Evolutionary conservation across 1,284 basidiomycete species (phyloP).

Genomic region (Lignosus rhinocerotis): DNA sequence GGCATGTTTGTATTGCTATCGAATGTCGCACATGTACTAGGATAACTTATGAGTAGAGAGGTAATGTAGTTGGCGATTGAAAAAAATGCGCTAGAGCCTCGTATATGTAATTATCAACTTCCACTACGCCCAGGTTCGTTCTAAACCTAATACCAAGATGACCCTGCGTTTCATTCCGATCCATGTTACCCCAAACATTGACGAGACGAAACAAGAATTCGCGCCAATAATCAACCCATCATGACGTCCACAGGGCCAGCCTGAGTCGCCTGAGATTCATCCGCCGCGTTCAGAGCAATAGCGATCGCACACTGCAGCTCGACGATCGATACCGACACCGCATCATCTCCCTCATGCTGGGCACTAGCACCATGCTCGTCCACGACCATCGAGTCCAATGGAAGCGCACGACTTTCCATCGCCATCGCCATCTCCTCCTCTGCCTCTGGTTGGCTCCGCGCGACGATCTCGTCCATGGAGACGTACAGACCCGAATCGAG

Average conservation of each 20-base stretch:
- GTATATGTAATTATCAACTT: too few species aligned
- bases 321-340: neutral
- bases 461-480: constrained; percentile 9
- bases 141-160: too few species aligned
- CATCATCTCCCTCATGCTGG: neutral
- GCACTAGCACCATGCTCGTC: neutral
- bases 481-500: constrained; percentile 11
- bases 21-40: too few species aligned
- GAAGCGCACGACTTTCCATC: neutral
- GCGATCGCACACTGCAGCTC: constrained; percentile 23
- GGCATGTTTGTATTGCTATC: too few species aligned
- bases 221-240: neutral
- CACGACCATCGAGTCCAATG: constrained; percentile 1
- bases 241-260: neutral
- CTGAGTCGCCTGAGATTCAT: neutral
- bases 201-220: neutral
- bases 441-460: neutral
- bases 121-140: too few species aligned
- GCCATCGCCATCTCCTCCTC: neutral
- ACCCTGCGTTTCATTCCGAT: too few species aligned
- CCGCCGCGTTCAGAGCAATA: constrained; percentile 9
- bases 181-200: too few species aligned
- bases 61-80: too few species aligned
- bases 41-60: too few species aligned
- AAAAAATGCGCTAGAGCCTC: too few species aligned